Conservation (phyloP, 2,329 filamentous ascomycete species). For the Scytalidium sp. region DNA sequence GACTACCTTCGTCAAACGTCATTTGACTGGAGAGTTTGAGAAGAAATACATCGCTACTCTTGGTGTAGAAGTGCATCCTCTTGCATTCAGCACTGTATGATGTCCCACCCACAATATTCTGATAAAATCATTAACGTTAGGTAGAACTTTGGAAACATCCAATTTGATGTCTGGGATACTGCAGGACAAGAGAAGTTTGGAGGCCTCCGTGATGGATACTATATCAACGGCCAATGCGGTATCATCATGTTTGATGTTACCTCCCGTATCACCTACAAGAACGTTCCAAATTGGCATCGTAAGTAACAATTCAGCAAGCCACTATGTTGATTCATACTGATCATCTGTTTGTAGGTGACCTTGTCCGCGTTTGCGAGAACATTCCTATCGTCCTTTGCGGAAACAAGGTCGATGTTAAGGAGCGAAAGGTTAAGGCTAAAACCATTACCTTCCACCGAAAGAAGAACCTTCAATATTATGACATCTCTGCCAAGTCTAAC, state of each 20-base stretch:
- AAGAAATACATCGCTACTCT: slow-evolving; percentile 99
- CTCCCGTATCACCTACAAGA: slow-evolving; percentile 99
- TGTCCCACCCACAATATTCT: slow-evolving; percentile 12
- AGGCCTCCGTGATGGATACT: slow-evolving; percentile 98
- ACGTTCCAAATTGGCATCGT: slow-evolving; percentile 99
- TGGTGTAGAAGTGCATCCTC: slow-evolving; percentile 98
- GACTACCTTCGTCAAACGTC: slow-evolving; percentile 99
- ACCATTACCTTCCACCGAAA: slow-evolving; percentile 99
- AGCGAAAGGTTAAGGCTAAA: slow-evolving; percentile 99
- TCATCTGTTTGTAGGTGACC: slow-evolving; percentile 65
- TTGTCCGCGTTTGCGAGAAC: slow-evolving; percentile 99
- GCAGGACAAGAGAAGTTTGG: slow-evolving; percentile 99
- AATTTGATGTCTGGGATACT: slow-evolving; percentile 99
- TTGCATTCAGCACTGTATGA: slow-evolving; percentile 95
- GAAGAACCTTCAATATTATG: slow-evolving; percentile 99
- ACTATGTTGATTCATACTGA: slow-evolving; percentile 11
- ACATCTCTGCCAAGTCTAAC: slow-evolving; percentile 99
- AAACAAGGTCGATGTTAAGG: slow-evolving; percentile 99
- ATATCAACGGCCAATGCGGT: slow-evolving; percentile 99
- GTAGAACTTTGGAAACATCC: slow-evolving; percentile 89
- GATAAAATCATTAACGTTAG: slow-evolving; percentile 17
- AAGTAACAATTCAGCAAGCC: slow-evolving; percentile 42
- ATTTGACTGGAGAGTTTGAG: slow-evolving; percentile 99
- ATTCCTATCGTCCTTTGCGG: slow-evolving; percentile 97
- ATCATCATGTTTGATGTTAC: slow-evolving; percentile 99